phyloP scores from a whole-genome alignment of 2,329 filamentous ascomycete species.

The Trichoderma gracile region DNA sequence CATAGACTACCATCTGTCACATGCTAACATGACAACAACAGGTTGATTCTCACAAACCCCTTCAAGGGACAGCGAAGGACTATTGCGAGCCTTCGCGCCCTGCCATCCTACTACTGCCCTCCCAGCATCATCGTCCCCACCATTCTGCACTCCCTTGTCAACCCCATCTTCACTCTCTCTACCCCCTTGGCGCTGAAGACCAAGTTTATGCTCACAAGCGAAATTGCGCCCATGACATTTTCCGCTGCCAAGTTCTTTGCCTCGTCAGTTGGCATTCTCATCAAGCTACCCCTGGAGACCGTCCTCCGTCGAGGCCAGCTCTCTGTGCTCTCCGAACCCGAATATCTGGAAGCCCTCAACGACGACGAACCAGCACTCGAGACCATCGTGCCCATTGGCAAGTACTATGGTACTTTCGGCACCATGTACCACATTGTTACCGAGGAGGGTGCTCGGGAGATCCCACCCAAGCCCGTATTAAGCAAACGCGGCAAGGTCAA shows the following conservation, averaged over 20 bases:
- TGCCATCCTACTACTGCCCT: conserved; percentile 76
- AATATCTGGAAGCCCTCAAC: conserved; percentile 53
- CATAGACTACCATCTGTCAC: conserved; percentile 32
- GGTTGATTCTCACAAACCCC: conserved; percentile 82
- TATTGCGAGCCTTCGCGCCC: conserved; percentile 70
- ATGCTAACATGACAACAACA: conserved; percentile 35
- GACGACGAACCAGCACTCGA: conserved; percentile 52
- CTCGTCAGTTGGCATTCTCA: conserved; percentile 75
- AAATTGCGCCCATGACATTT: conserved; percentile 78
- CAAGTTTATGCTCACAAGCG: conserved; percentile 79
- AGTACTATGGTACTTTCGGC: conserved; percentile 82
- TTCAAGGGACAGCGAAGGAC: conserved; percentile 74
- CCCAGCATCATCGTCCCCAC: conserved; percentile 76
- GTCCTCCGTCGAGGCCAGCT: conserved; percentile 87
- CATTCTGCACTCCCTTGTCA: conserved; percentile 79
- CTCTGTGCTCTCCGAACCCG: conserved; percentile 61
- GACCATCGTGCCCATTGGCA: conserved; percentile 77
- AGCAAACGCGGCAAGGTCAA: conserved; percentile 39
- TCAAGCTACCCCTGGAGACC: conserved; percentile 90
- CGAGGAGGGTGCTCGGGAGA: conserved; percentile 71
- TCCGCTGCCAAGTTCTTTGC: conserved; percentile 79
- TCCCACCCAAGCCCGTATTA: conserved; percentile 39
- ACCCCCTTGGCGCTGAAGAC: conserved; percentile 83
- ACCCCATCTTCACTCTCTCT: conserved; percentile 78
- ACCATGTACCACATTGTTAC: conserved; percentile 86